These are phyloP conservation scores for Lactarius hatsudake DNA, from an alignment of 768 basidiomycete genomes.

Conservation along the genomic window DNA sequence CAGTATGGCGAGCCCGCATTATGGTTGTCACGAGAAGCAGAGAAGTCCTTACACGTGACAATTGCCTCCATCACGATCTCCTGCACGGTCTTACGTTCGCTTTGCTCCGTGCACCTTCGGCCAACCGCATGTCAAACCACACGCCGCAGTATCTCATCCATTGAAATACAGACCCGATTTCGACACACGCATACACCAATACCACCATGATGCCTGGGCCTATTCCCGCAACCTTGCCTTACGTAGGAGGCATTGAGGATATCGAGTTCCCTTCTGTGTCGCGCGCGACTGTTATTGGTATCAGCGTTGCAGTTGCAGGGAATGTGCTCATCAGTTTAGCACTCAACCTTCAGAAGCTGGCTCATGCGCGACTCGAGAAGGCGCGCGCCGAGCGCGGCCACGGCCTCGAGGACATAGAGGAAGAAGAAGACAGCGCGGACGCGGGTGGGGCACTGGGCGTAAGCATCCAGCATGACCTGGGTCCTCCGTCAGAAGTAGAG, in stretches of 20 bases:
- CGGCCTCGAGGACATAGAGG: constrained; percentile 26
- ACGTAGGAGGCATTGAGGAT: constrained; percentile 23
- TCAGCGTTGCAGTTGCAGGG: constrained; percentile 76
- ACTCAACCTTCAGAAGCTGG: constrained; percentile 90
- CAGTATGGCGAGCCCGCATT: constrained; percentile 80
- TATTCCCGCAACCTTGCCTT: background rate
- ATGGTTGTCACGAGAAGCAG: constrained; percentile 6
- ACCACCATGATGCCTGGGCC: constrained; percentile 1
- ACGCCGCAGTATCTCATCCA: background rate
- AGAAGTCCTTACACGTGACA: background rate
- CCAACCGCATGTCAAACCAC: constrained; percentile 6
- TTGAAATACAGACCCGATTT: background rate
- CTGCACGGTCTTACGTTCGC: no score
- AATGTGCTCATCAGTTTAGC: constrained; percentile 89
- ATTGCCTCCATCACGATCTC: background rate
- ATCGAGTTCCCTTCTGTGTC: constrained; percentile 55
- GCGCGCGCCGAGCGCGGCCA: constrained; percentile 19
- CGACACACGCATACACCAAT: background rate
- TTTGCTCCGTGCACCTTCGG: background rate
- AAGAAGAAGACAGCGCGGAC: constrained; percentile 17
- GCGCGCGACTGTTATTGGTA: constrained; percentile 65
- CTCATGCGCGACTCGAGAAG: constrained; percentile 67
- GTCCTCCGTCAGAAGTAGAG: constrained; percentile 14
- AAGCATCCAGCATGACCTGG: background rate
- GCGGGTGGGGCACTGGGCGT: background rate